These are phyloP conservation scores for Venturia aucupariae DNA, from an alignment of 2,329 filamentous ascomycete species.

Conservation along the genomic window DNA sequence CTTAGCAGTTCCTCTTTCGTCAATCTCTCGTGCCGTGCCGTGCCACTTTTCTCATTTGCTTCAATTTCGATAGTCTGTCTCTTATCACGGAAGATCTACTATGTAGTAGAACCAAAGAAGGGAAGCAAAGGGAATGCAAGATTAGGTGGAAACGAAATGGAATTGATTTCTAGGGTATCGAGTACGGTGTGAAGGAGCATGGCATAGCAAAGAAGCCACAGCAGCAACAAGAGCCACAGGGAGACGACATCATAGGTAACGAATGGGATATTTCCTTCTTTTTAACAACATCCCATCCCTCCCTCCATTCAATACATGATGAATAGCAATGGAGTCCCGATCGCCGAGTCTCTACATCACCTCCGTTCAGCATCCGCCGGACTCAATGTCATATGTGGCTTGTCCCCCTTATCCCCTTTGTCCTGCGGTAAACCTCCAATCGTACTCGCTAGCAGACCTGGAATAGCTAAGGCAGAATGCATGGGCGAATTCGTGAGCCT, in stretches of 20 bases:
- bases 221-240: background rate
- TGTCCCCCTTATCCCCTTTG: background rate
- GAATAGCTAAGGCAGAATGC: conserved; percentile 14
- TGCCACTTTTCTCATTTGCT: too few relatives aligned
- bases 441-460: conserved; percentile 10
- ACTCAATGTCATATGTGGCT: background rate
- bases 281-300: background rate
- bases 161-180: conserved; percentile 2
- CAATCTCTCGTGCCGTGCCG: too few relatives aligned
- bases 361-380: background rate
- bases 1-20: background rate
- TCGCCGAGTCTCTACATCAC: background rate
- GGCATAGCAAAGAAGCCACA: too few relatives aligned
- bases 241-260: background rate
- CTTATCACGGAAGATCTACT: too few relatives aligned
- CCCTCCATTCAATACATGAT: background rate
- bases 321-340: background rate
- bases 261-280: background rate
- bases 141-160: background rate
- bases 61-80: too few relatives aligned
- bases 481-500: conserved; percentile 47
- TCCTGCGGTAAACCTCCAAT: conserved; percentile 11
- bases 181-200: background rate
- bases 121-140: too few relatives aligned
- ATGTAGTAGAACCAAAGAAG: too few relatives aligned